Evolutionary conservation across 208 protist genomes (phyloP).

Genomic region (Acanthamoeba castellanii): DNA sequence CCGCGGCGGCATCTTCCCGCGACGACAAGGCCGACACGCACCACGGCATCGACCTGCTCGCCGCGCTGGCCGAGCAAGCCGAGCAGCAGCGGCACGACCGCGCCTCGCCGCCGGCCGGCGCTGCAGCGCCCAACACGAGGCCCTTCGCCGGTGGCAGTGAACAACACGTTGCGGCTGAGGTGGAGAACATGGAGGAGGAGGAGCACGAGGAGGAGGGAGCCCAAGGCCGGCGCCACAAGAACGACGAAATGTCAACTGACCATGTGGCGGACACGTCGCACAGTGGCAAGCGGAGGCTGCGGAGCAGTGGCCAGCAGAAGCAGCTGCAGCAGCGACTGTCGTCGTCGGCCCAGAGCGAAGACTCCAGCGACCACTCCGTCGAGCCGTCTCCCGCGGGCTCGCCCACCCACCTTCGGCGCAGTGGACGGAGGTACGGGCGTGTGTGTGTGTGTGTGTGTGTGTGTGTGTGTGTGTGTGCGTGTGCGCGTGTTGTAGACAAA

Average conservation of each 20-base stretch:
- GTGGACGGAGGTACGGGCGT: background rate
- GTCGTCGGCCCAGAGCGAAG: background rate
- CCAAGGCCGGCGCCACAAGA: no score
- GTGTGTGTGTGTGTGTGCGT: background rate
- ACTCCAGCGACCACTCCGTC: background rate
- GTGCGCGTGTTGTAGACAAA: background rate
- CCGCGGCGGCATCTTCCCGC: background rate
- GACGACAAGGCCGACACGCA: background rate
- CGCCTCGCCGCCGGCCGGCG: background rate
- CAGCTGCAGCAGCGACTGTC: background rate
- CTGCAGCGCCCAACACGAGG: background rate
- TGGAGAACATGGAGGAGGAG: no score
- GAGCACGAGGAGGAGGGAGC: no score
- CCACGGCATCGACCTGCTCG: conserved; percentile 13
- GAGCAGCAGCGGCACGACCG: background rate
- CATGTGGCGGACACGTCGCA: no score
- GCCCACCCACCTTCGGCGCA: background rate
- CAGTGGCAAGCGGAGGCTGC: background rate
- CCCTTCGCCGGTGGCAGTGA: background rate
- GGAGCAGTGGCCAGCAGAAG: background rate
- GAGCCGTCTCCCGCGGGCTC: background rate
- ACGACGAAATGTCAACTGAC: no score
- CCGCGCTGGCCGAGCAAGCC: background rate
- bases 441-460: background rate
- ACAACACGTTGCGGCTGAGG: background rate